Evolutionary conservation across 179 eudicot species (phyloP).

Genomic region (Silene vulgaris): DNA sequence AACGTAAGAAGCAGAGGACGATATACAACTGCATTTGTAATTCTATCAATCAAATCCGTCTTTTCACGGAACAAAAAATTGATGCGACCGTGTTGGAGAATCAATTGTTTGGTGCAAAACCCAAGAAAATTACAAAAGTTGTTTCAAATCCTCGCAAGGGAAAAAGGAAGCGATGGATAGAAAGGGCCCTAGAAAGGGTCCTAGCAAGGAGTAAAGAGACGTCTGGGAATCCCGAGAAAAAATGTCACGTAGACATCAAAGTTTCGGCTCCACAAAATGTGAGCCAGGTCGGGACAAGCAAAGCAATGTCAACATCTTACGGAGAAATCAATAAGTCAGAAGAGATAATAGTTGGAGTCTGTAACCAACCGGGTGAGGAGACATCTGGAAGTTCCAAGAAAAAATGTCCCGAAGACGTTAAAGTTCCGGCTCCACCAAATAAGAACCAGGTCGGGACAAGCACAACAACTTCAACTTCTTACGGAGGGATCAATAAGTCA

Average conservation of each 20-base stretch:
- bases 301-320: not conserved
- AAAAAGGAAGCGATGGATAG: constrained; percentile 16
- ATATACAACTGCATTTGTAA: constrained; percentile 46
- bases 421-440: not conserved
- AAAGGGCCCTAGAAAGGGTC: not conserved
- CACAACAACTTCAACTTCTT: constrained; percentile 10
- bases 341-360: not conserved
- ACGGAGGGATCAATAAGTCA: constrained; percentile 4
- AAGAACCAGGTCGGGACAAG: not conserved
- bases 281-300: constrained; percentile 8
- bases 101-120: constrained; percentile 45
- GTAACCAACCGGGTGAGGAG: not conserved
- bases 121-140: constrained; percentile 10
- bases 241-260: not conserved
- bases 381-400: not conserved
- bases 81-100: constrained; percentile 33
- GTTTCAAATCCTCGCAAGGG: not conserved
- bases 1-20: constrained; percentile 23
- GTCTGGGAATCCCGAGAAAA: not conserved
- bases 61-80: constrained; percentile 43
- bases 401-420: not conserved
- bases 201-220: not conserved
- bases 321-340: constrained; percentile 9
- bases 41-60: constrained; percentile 36
- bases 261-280: not conserved